These are phyloP conservation scores for Yamagishiella unicocca DNA, from an alignment of 139 green algal species.

Conservation along the genomic window DNA sequence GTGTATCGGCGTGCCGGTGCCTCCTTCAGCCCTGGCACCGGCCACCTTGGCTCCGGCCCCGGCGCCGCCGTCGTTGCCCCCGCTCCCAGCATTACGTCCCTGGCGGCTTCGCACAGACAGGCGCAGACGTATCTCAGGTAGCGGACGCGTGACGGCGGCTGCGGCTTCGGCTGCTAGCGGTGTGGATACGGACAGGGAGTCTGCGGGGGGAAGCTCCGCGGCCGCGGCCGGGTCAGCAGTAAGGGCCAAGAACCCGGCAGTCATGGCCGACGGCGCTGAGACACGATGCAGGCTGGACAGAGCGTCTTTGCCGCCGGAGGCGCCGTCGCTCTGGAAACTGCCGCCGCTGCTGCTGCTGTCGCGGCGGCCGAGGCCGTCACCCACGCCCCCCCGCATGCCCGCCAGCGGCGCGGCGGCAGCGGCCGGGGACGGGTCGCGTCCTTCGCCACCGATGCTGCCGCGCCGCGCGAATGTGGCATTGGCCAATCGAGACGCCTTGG, in stretches of 20 bases:
- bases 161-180: neutral
- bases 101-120: neutral
- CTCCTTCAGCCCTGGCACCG: neutral
- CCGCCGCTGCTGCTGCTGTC: neutral
- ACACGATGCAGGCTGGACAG: neutral
- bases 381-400: too few relatives aligned
- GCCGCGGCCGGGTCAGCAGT: neutral
- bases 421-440: too few relatives aligned
- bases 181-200: neutral
- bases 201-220: neutral
- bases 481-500: conserved; percentile 13
- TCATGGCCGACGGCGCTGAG: neutral
- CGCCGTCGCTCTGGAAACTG: neutral
- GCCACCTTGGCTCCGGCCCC: neutral
- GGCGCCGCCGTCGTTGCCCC: neutral
- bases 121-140: too few relatives aligned
- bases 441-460: neutral
- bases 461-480: conserved; percentile 7
- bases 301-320: neutral
- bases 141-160: neutral
- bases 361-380: too few relatives aligned
- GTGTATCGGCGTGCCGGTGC: conserved; percentile 35
- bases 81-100: neutral
- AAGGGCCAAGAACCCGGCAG: too few relatives aligned
- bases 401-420: too few relatives aligned